These are phyloP conservation scores for Eutrema yunnanense DNA, from an alignment of 345 rosid genomes.

Conservation along the genomic window DNA sequence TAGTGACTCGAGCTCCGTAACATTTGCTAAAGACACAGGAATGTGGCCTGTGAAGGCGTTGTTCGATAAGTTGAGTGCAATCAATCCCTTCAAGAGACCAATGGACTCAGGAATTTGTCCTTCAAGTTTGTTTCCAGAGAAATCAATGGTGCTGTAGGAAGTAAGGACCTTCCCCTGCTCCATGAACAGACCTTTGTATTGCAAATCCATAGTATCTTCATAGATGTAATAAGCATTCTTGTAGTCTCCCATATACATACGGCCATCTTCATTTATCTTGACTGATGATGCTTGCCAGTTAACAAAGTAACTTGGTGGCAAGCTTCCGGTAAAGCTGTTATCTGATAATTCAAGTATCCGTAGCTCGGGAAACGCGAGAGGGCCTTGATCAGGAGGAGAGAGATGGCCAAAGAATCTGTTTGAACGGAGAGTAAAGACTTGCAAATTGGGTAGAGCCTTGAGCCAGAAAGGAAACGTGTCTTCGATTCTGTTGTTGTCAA, in stretches of 20 bases:
- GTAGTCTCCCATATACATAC: not conserved
- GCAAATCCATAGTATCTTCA: not conserved
- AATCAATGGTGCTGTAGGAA: not conserved
- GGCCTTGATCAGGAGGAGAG: not conserved
- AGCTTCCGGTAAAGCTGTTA: too few species aligned
- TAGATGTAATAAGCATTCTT: not conserved
- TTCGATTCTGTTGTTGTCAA: not conserved
- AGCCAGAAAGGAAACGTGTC: not conserved
- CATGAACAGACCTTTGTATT: constrained; percentile 16
- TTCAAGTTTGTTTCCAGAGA: constrained; percentile 11
- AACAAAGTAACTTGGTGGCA: too few species aligned
- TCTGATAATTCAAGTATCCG: too few species aligned
- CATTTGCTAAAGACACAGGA: not conserved
- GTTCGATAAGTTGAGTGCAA: constrained; percentile 19
- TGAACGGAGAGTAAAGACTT: not conserved
- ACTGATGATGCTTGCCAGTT: not conserved
- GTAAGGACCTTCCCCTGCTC: not conserved
- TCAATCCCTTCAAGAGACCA: not conserved
- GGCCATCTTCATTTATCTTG: not conserved
- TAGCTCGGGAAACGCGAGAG: too few species aligned
- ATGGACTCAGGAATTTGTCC: not conserved
- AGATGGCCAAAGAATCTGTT: not conserved
- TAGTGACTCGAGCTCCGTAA: not conserved
- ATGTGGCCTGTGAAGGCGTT: constrained; percentile 12
- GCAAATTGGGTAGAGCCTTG: too few species aligned